Conservation (phyloP, 78 protist species). For the Dictyostelium firmibasis region DNA sequence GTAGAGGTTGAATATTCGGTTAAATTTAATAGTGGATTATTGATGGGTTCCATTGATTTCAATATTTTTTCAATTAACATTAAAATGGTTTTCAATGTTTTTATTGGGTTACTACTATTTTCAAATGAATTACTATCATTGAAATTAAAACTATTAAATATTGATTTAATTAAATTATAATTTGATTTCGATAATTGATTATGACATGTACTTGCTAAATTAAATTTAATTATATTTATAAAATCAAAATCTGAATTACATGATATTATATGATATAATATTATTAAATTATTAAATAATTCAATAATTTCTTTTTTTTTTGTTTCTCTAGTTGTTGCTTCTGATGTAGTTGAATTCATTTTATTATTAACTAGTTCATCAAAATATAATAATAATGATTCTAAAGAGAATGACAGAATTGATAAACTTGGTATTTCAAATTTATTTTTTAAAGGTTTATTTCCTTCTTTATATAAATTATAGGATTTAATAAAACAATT, state of each 20-base stretch:
- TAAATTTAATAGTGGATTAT: neutral
- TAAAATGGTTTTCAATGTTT: neutral
- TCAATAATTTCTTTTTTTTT: neutral
- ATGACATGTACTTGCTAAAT: neutral
- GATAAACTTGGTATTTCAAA: neutral
- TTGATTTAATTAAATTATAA: neutral
- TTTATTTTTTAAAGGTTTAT: neutral
- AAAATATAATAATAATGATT: neutral
- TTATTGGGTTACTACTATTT: neutral
- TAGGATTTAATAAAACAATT: neutral
- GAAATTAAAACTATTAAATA: too few relatives aligned
- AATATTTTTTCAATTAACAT: neutral
- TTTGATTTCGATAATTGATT: neutral
- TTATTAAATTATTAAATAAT: too few relatives aligned
- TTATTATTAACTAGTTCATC: too few relatives aligned
- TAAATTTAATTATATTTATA: too few relatives aligned
- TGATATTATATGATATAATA: neutral
- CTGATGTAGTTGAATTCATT: neutral
- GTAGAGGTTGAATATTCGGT: neutral
- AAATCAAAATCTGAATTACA: neutral
- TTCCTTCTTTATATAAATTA: too few relatives aligned
- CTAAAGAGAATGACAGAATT: neutral
- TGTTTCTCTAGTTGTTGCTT: neutral
- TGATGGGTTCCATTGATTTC: neutral
- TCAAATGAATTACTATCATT: neutral